Evolutionary conservation across 148 eudicot species (phyloP).

Genomic region (Chenopodium album): DNA sequence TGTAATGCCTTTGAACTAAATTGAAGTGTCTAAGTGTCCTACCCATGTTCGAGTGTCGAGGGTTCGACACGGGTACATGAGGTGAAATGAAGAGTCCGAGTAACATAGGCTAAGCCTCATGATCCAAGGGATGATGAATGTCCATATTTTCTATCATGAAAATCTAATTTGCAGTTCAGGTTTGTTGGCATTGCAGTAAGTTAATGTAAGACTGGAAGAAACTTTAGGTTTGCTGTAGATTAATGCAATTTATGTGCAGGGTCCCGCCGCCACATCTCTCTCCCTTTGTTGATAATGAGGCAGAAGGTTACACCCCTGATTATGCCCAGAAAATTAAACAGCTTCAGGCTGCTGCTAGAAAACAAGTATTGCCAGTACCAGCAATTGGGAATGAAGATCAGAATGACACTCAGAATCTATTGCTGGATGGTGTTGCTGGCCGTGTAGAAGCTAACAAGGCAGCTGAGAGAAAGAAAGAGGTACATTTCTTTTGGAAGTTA

Average conservation of each 20-base stretch:
- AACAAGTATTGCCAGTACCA: conserved; percentile 85
- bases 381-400: conserved; percentile 65
- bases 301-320: conserved; percentile 81
- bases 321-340: conserved; percentile 77
- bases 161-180: neutral
- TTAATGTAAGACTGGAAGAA: too few relatives aligned
- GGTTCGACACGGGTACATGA: too few relatives aligned
- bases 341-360: conserved; percentile 77
- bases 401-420: conserved; percentile 62
- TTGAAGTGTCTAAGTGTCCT: too few relatives aligned
- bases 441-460: conserved; percentile 80
- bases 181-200: too few relatives aligned
- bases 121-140: neutral
- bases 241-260: conserved; percentile 43
- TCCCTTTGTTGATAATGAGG: conserved; percentile 90
- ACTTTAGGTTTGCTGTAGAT: neutral
- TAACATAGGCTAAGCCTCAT: neutral
- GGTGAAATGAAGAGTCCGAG: too few relatives aligned
- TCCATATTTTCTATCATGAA: neutral
- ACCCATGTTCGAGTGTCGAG: too few relatives aligned
- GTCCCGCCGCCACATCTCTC: conserved; percentile 94
- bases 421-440: conserved; percentile 64
- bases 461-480: conserved; percentile 67
- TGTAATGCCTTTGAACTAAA: too few relatives aligned
- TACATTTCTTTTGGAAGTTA: conserved; percentile 16